Base-by-base conservation (phyloP, 257 asterid genomes). In the Mitragyna speciosa region DNA sequence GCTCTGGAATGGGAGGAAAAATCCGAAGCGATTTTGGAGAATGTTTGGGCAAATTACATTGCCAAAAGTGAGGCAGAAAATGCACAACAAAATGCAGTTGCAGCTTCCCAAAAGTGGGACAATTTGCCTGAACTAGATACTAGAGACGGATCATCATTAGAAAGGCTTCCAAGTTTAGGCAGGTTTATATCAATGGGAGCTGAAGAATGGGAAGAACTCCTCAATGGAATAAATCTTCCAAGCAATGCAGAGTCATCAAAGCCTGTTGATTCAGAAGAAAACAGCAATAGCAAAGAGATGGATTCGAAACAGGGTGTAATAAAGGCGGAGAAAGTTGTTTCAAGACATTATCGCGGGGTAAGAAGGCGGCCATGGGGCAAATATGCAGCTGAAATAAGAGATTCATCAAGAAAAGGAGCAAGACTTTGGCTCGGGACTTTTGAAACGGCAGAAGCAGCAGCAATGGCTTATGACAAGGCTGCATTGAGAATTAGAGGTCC, bases 281-380 rank as follows among this genome's bases (percentile, higher is more conserved):
- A 1, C 0, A 58, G 45, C 69, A 67, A 11, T 12, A n/a, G 69
- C 31, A 45, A n/a, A 0, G 39, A 26, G 36, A 3, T 20, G 36
- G 48, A 16, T 26, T 52, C 68, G 6, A 73, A 52, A 15, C 10
- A 64, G 15, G 19, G 7, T 26, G 9, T 12, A 15, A 15, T 15
- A 14, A 59, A 81, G 15, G 64, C 26, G 28, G 58, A 85, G 47
- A 75, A 78, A 76, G 74, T 33, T 51, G 74, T 71, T 9, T 33
- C 64, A 10, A 85, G 74, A 28, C 96, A 81, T 72, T 91, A 90
- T 30, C 77, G 97, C 83, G 95, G 97, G 0, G 96, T 93, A 81
- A 88, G 97, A 67, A 81, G 89, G 77, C 73, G 95, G 79, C 97
- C 97, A 7, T 93, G 97, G 97, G 97, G 97, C 0, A 93, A 91